These are phyloP conservation scores for Cordyceps militaris DNA, from an alignment of 2,329 filamentous ascomycete species.

Conservation along the genomic window DNA sequence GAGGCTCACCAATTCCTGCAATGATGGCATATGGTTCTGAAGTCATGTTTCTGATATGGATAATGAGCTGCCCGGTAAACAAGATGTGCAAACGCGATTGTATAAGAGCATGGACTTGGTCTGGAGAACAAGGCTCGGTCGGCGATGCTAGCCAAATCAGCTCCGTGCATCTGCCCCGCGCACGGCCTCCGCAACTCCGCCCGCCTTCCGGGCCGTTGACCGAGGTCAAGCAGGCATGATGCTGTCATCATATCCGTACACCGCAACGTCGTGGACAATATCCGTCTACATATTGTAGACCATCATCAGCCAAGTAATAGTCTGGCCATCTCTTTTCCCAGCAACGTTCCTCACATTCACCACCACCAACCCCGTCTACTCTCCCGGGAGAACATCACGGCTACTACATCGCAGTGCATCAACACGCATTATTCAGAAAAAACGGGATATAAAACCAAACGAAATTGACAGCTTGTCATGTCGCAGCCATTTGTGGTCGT, in stretches of 20 bases:
- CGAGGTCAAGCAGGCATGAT: not conserved
- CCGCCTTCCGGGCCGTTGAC: not conserved
- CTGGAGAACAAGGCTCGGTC: not conserved
- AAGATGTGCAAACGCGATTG: not conserved
- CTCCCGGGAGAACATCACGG: too few species aligned
- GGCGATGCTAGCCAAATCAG: not conserved
- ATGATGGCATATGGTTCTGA: constrained; percentile 4
- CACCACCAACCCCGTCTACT: too few species aligned
- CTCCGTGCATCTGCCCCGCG: not conserved
- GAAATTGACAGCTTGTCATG: not conserved
- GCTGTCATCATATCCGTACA: not conserved
- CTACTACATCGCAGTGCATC: too few species aligned
- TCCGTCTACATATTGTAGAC: too few species aligned
- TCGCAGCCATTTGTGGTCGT: not conserved
- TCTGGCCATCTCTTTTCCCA: too few species aligned
- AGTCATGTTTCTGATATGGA: not conserved
- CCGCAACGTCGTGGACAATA: too few species aligned
- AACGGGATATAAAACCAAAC: not conserved
- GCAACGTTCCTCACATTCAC: too few species aligned
- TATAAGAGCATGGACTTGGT: not conserved
- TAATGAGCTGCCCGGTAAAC: not conserved
- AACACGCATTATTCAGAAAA: not conserved
- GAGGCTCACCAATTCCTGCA: constrained; percentile 11
- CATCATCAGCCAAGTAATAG: too few species aligned
- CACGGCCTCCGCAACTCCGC: not conserved